Evolutionary conservation across 192 early-diverging fungal species (phyloP), one percentile per base, ranked within the genome.

Genomic region (Coemansia sp.): DNA sequence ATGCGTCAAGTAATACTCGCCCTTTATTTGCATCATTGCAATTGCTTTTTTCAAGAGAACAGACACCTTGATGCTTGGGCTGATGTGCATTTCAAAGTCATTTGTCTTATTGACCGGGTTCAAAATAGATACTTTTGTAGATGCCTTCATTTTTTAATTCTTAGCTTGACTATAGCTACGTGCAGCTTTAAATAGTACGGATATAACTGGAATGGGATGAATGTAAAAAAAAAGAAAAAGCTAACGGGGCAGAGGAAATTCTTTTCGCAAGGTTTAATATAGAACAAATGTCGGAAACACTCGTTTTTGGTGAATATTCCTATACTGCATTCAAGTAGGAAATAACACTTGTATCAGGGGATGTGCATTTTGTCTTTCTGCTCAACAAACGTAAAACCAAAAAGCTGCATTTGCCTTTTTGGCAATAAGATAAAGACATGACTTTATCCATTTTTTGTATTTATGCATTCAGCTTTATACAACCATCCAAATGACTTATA

Each of bases 41-140:
- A 35, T 59, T n/a, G n/a, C 34, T 38, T 35, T 59, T 14, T n/a
- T 36, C 5, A 59, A 9, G 20, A 59, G 57, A 1, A 35, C 6
- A 4, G 26, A 33, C 4, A 59, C 34, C 34, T 59, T 59, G 35
- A 38, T 59, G 6, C 35, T 18, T 20, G 30, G 15, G 18, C 35
- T 59, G 12, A 18, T 38, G 35, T 36, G 7, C 57, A 59, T 59
- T 35, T 59, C 57, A 38, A 59, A 59, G 35, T 59, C 57, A 18
- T 35, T 59, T 1, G 34, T n/a, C 57, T 59, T 59, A 33, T 59
- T 38, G 16, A 7, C 33, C 16, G 57, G 57, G 34, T 59, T 59
- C 9, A 59, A 59, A 59, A 59, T 20, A 26, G 33, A 9, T 21
- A 59, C 57, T 59, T 59, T 59, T 16, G 35, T n/a, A 0, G 57